These are phyloP conservation scores for Manihot esculenta DNA, from an alignment of 441 rosid genomes.

Conservation along the genomic window DNA sequence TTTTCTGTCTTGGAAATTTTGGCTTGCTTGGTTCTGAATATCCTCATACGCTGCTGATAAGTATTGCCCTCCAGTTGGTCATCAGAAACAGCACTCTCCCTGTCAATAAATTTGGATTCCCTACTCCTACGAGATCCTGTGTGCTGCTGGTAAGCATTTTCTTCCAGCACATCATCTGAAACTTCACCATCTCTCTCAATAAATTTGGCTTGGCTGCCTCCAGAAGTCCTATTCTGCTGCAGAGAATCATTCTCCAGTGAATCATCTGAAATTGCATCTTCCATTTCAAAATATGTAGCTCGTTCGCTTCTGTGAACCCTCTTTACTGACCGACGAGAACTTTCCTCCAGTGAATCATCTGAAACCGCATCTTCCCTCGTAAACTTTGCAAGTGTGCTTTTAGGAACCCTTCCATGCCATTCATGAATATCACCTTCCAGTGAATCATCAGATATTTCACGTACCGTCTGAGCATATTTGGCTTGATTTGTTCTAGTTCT, in stretches of 20 bases:
- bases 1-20: slow-evolving; percentile 36
- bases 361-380: slow-evolving; percentile 47
- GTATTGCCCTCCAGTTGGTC: slow-evolving; percentile 38
- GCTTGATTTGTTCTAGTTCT: slow-evolving; percentile 37
- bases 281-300: slow-evolving; percentile 26
- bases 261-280: slow-evolving; percentile 39
- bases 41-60: slow-evolving; percentile 27
- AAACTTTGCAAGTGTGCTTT: slow-evolving; percentile 30
- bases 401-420: slow-evolving; percentile 31
- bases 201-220: slow-evolving; percentile 30
- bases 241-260: slow-evolving; percentile 28
- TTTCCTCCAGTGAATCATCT: slow-evolving; percentile 44
- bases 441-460: slow-evolving; percentile 37
- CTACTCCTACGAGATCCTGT: slow-evolving; percentile 25
- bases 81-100: slow-evolving; percentile 39
- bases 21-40: slow-evolving; percentile 38
- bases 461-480: slow-evolving; percentile 31
- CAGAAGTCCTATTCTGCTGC: slow-evolving; percentile 26
- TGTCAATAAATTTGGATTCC: slow-evolving; percentile 34
- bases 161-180: slow-evolving; percentile 50
- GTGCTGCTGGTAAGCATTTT: slow-evolving; percentile 28
- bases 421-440: slow-evolving; percentile 26
- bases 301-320: slow-evolving; percentile 41
- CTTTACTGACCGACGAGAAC: slow-evolving; percentile 33
- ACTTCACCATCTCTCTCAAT: slow-evolving; percentile 42